Base-by-base conservation (phyloP, 495 filamentous ascomycete genomes). In the Penicillium pancosmium region DNA sequence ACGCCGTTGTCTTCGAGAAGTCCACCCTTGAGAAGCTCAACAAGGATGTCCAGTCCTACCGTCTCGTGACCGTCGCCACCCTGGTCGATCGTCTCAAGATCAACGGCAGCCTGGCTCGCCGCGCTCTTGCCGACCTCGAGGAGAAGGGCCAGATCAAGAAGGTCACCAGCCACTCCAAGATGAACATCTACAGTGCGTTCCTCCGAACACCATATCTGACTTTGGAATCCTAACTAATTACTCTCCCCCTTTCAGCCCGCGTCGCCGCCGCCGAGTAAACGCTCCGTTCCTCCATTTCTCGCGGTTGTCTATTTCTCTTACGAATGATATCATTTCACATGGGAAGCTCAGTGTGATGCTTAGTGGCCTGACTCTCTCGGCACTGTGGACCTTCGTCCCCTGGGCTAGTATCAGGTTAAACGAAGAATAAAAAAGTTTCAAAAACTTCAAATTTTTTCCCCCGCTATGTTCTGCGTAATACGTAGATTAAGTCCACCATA, bases 71-170 rank as follows among this genome's bases (percentile, higher is more conserved):
- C 70, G 91, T 98, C 73, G 91, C 95, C 68, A 92, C 89, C 68
- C 93, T 99, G 68, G 95, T 99, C 85, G 95, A 99, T 77, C 86
- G 95, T 74, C 87, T 97, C 77, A 99, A 99, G 92, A 97, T 99
- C 86, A 99, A 99, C 82, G 95, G 95, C 73, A 93, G 89, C 70
- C 83, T 99, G 70, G 95, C 95, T 64, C 87, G 95, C 71, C 80
- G 83, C 77, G 92, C 91, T 77, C 84, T 99, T 58, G 86, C 83
- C 71, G 95, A 99, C 77, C 82, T 99, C 62, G 94, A 99, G 86
- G 92, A 92, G 84, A 93, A 92, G 86, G 95, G 95, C 47, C 83
- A 88, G 81, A 98, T 99, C 82, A 97, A 95, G 88, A 95, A 95
- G 84, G 86, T 99, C 67, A 93, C 98, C 57, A 86, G 87, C 58